Evolutionary conservation across 176 grass and related monocot genomes (phyloP).

Genomic region (Aegilops longissima): DNA sequence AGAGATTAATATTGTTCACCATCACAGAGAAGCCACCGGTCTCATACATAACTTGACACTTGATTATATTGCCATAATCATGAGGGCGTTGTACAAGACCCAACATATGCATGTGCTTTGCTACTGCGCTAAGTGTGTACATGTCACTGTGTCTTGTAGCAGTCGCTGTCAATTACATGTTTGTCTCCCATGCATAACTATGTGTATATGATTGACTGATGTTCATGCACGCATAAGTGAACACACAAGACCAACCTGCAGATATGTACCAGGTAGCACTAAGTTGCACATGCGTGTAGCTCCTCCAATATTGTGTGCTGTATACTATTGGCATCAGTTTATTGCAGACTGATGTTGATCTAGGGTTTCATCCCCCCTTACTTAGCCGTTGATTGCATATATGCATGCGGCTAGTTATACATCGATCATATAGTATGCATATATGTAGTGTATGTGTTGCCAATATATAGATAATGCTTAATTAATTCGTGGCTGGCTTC

Average conservation of each 20-base stretch:
- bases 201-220: not conserved
- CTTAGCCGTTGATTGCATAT: not conserved
- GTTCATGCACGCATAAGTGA: not conserved
- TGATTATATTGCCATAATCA: constrained; percentile 2
- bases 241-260: not conserved
- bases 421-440: not conserved
- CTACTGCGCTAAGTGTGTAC: not conserved
- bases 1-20: not conserved
- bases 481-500: not conserved
- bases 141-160: not conserved
- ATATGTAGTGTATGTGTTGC: not conserved
- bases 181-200: not conserved
- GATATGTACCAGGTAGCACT: not conserved
- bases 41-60: not conserved
- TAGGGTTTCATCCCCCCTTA: not conserved
- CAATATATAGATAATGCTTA: not conserved
- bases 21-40: not conserved
- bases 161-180: not conserved
- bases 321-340: not conserved
- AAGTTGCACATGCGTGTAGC: not conserved
- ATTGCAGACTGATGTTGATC: not conserved
- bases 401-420: not conserved
- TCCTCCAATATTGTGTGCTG: not conserved
- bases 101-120: not conserved
- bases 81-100: not conserved